These are phyloP conservation scores for Saxophila tyrrhenica DNA, from an alignment of 495 filamentous ascomycete species.

Conservation along the genomic window DNA sequence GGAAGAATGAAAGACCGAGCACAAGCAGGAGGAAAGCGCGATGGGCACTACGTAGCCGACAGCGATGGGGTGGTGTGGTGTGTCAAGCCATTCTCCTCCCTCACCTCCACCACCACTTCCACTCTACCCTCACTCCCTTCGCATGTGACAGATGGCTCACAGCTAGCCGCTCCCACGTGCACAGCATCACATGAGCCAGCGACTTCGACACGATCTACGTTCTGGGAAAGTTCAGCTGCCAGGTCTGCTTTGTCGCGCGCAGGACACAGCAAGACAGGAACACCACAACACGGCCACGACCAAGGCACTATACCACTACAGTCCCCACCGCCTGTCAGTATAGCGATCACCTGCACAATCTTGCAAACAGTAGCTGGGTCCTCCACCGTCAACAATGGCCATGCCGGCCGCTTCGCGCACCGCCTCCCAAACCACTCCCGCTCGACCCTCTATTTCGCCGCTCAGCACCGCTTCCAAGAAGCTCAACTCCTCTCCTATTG, in stretches of 20 bases:
- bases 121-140: no score
- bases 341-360: neutral
- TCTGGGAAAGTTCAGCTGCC: neutral
- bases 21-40: neutral
- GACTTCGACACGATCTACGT: no score
- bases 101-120: neutral
- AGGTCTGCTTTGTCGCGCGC: neutral
- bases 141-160: no score
- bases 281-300: no score
- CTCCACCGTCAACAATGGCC: slow-evolving; percentile 1
- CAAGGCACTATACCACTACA: no score
- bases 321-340: no score
- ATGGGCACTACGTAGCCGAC: neutral
- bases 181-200: no score
- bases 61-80: neutral
- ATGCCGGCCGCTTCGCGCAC: slow-evolving; percentile 13
- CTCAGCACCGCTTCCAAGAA: slow-evolving; percentile 13
- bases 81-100: no score
- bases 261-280: no score
- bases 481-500: slow-evolving; percentile 4
- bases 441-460: slow-evolving; percentile 17
- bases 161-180: no score
- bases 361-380: neutral
- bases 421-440: slow-evolving; percentile 2
- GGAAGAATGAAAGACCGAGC: neutral